These are phyloP conservation scores for Thelonectria olida DNA, from an alignment of 2,329 filamentous ascomycete species.

Conservation along the genomic window DNA sequence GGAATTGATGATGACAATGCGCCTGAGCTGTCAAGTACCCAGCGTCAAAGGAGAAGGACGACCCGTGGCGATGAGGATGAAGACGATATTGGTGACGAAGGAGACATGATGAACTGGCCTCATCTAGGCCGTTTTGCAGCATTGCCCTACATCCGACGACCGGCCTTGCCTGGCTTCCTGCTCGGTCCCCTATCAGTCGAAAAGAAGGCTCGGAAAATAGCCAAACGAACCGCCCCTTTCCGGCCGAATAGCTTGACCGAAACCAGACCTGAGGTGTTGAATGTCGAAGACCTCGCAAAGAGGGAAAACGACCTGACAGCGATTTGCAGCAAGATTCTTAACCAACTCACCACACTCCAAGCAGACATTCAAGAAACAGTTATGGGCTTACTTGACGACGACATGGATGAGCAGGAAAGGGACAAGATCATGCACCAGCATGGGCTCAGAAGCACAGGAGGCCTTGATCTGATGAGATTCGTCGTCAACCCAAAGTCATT, in stretches of 20 bases:
- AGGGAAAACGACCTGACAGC: conserved; percentile 82
- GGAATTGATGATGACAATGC: conserved; percentile 62
- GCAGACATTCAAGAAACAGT: conserved; percentile 58
- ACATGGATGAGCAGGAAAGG: conserved; percentile 56
- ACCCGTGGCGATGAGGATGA: conserved; percentile 57
- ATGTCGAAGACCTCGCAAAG: conserved; percentile 76
- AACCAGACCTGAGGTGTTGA: conserved; percentile 81
- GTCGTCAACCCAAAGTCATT: conserved; percentile 91
- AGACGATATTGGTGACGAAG: conserved; percentile 74
- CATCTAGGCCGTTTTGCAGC: conserved; percentile 82
- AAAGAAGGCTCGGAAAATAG: conserved; percentile 78
- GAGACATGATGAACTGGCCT: conserved; percentile 86
- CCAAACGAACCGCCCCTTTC: conserved; percentile 76
- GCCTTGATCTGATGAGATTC: conserved; percentile 84
- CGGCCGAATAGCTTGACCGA: conserved; percentile 74
- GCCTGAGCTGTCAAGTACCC: conserved; percentile 60
- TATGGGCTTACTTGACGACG: conserved; percentile 53
- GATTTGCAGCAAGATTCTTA: conserved; percentile 79
- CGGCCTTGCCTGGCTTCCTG: conserved; percentile 83
- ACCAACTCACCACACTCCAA: conserved; percentile 64
- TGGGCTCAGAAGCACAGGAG: conserved; percentile 73
- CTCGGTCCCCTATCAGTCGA: conserved; percentile 90
- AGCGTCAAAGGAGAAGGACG: conserved; percentile 53
- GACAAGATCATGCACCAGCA: conserved; percentile 69
- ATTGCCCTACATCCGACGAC: conserved; percentile 76